phyloP scores from a whole-genome alignment of 2,329 filamentous ascomycete species.

The Domatiomyces globalis region DNA sequence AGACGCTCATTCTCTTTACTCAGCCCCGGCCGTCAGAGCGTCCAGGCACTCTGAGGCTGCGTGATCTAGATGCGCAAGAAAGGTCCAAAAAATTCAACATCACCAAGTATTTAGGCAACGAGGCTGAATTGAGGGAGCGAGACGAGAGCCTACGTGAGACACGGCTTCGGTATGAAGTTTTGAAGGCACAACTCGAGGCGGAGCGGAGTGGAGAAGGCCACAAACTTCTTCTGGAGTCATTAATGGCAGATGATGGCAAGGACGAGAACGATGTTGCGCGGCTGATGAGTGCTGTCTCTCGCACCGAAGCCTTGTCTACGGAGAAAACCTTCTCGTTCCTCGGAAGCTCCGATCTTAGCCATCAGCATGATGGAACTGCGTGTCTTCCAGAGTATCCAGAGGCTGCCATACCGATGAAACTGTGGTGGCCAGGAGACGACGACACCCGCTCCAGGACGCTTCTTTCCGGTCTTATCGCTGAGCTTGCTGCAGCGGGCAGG shows the following conservation, averaged over 20 bases:
- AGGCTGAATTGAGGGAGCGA: constrained; percentile 45
- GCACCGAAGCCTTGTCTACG: constrained; percentile 44
- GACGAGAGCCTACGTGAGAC: constrained; percentile 26
- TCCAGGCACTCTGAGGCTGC: constrained; percentile 12
- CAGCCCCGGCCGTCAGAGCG: constrained; percentile 9
- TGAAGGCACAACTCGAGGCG: constrained; percentile 30
- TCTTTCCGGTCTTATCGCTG: constrained; percentile 46
- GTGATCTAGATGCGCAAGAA: constrained; percentile 13
- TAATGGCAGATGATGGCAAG: constrained; percentile 17
- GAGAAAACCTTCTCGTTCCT: constrained; percentile 48
- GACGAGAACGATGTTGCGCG: constrained; percentile 31
- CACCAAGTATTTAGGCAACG: constrained; percentile 26
- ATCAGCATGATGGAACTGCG: constrained; percentile 17
- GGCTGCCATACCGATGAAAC: constrained; percentile 20
- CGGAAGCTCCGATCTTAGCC: constrained; percentile 16
- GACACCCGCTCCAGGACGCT: constrained; percentile 46
- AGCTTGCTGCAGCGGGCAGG: constrained; percentile 33
- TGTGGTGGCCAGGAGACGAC: constrained; percentile 23
- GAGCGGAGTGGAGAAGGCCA: constrained; percentile 24
- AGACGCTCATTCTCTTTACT: constrained; percentile 12
- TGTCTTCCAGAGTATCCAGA: constrained; percentile 24
- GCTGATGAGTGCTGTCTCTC: constrained; percentile 42
- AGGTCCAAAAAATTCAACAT: constrained; percentile 12
- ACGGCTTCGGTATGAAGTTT: constrained; percentile 20
- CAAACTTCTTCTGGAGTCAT: neutral